phyloP scores from a whole-genome alignment of 192 early-diverging fungal genomes.

The Coemansia sp. region DNA sequence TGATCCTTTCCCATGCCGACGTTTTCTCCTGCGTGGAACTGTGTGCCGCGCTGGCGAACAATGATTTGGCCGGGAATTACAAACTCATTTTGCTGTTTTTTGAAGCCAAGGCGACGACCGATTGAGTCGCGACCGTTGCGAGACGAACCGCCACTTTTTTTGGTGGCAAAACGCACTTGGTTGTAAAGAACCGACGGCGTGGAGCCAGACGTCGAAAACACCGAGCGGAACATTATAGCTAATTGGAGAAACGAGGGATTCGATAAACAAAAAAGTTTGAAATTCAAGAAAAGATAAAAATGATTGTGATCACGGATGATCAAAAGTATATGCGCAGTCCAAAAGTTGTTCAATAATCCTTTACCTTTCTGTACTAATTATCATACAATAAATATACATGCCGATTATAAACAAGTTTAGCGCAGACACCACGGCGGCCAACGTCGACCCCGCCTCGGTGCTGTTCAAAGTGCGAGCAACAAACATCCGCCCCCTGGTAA shows the following conservation, averaged over 20 bases:
- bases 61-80: slow-evolving; percentile 78
- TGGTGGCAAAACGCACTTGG: slow-evolving; percentile 73
- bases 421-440: not conserved
- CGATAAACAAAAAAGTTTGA: not conserved
- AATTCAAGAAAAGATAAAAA: not conserved
- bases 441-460: slow-evolving; percentile 4
- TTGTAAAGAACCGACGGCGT: slow-evolving; percentile 15
- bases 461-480: slow-evolving; percentile 42
- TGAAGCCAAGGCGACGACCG: slow-evolving; percentile 74
- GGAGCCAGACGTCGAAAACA: slow-evolving; percentile 7
- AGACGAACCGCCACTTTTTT: slow-evolving; percentile 74
- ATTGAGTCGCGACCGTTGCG: slow-evolving; percentile 76
- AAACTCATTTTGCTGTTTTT: slow-evolving; percentile 63
- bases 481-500: slow-evolving; percentile 54
- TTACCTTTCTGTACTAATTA: not conserved
- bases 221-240: slow-evolving; percentile 25
- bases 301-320: not conserved
- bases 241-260: not conserved
- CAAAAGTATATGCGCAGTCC: slow-evolving; percentile 1
- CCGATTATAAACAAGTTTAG: slow-evolving; percentile 4
- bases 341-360: not conserved
- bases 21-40: slow-evolving; percentile 76
- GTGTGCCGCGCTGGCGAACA: slow-evolving; percentile 75
- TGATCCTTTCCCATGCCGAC: slow-evolving; percentile 78
- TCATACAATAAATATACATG: slow-evolving; percentile 2